Conservation (phyloP, 1,139 yeast genomes). For the Barnettozyma hawaiiensis region DNA sequence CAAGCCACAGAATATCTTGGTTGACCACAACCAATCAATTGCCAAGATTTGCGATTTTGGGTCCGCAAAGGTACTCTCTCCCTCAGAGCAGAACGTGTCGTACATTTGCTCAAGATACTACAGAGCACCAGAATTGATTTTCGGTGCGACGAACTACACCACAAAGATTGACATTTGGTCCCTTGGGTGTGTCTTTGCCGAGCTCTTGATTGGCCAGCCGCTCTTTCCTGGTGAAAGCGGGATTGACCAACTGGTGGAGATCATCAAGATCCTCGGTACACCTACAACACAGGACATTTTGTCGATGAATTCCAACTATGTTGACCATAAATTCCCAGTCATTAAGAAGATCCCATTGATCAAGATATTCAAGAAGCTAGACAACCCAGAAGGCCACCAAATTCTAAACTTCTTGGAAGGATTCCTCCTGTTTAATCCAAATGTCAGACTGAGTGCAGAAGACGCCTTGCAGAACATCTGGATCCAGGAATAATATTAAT, state of each 20-base stretch:
- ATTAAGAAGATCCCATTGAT: conserved; percentile 88
- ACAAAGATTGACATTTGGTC: conserved; percentile 98
- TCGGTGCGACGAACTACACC: conserved; percentile 91
- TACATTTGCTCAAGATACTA: conserved; percentile 95
- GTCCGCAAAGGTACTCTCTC: conserved; percentile 90
- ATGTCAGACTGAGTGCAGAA: conserved; percentile 61
- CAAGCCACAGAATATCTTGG: conserved; percentile 89
- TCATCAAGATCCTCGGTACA: conserved; percentile 91
- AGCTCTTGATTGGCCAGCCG: conserved; percentile 90
- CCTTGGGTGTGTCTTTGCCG: conserved; percentile 98
- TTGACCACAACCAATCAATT: conserved; percentile 79
- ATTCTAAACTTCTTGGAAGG: conserved; percentile 22
- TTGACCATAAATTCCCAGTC: conserved; percentile 96
- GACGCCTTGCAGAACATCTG: conserved; percentile 66
- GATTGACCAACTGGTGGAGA: conserved; percentile 94
- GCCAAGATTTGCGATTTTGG: conserved; percentile 96
- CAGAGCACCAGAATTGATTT: conserved; percentile 89
- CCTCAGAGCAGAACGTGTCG: conserved; percentile 89
- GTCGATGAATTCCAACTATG: conserved; percentile 94
- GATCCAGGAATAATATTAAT: conserved; percentile 53
- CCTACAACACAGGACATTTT: conserved; percentile 90
- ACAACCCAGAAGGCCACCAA: conserved; percentile 19
- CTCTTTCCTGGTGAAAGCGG: conserved; percentile 97
- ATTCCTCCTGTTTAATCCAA: conserved; percentile 58
- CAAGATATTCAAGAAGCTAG: conserved; percentile 66